A percentile compares a stretch with the other conserved stretches of the same genome.
These are phyloP conservation scores for Boletus reticuloceps DNA, from an alignment of 768 basidiomycete genomes.

Conservation along the genomic window DNA sequence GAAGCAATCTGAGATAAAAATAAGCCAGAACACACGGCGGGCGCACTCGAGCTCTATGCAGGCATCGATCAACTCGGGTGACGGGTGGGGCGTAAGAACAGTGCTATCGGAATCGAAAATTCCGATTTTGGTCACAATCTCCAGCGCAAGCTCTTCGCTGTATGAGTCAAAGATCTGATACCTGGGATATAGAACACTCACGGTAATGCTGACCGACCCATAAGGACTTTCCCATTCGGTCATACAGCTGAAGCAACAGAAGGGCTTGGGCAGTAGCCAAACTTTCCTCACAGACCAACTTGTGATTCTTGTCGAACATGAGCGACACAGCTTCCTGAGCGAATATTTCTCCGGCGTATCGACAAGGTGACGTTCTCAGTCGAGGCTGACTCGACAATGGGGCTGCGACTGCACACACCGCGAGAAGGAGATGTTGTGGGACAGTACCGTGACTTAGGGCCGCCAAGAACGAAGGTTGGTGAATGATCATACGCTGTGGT, in stretches of 20 bases:
- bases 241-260: conserved; percentile 68
- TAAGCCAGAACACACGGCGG: conserved; percentile 81
- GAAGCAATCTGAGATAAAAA: conserved; percentile 58
- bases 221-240: conserved; percentile 42
- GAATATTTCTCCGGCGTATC: conserved; percentile 52
- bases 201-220: conserved; percentile 31
- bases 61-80: conserved; percentile 56
- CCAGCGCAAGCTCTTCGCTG: conserved; percentile 55
- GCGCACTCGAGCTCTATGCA: conserved; percentile 74
- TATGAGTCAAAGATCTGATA: conserved; percentile 10
- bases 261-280: conserved; percentile 75
- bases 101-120: conserved; percentile 63
- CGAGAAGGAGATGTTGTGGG: conserved; percentile 67
- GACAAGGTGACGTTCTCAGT: conserved; percentile 52
- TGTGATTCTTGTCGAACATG: conserved; percentile 70
- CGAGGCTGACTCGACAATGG: conserved; percentile 68
- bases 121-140: conserved; percentile 64
- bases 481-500: conserved; percentile 71
- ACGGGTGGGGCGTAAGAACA: conserved; percentile 55
- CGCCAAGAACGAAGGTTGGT: conserved; percentile 73
- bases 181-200: conserved; percentile 17
- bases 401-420: conserved; percentile 76
- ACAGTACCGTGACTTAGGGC: conserved; percentile 64
- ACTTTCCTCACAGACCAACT: conserved; percentile 57
- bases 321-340: conserved; percentile 59